Percentiles rank a stretch among this genome's conserved stretches.
These are phyloP conservation scores for Gautieria morchelliformis DNA, from an alignment of 768 basidiomycete species.

Conservation along the genomic window DNA sequence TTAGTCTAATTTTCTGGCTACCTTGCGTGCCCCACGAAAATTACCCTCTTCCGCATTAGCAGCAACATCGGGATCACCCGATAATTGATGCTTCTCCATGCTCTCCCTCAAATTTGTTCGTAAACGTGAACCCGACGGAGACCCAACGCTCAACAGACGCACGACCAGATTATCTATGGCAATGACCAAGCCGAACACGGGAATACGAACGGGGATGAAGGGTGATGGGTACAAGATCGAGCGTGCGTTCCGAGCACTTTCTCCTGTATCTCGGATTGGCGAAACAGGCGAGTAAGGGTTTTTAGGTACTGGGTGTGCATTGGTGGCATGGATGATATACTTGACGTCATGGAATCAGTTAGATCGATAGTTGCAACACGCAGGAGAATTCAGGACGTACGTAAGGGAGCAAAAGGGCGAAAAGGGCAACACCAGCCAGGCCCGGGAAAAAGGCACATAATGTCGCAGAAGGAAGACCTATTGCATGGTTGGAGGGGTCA, in stretches of 20 bases:
- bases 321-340: constrained; percentile 82
- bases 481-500: background rate
- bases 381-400: constrained; percentile 32
- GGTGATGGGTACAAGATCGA: constrained; percentile 59
- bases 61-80: background rate
- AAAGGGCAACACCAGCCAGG: constrained; percentile 73
- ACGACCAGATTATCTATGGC: constrained; percentile 68
- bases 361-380: background rate
- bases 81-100: background rate
- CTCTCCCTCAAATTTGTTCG: background rate
- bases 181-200: constrained; percentile 64
- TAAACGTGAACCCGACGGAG: background rate
- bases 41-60: constrained; percentile 3
- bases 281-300: constrained; percentile 64
- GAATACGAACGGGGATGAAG: constrained; percentile 70
- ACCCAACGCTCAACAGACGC: constrained; percentile 47
- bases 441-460: constrained; percentile 66
- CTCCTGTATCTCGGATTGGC: constrained; percentile 8
- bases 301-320: constrained; percentile 60
- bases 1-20: background rate
- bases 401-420: constrained; percentile 72
- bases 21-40: background rate
- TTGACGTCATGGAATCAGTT: constrained; percentile 19
- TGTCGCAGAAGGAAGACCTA: constrained; percentile 62
- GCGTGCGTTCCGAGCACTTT: constrained; percentile 24